These are phyloP conservation scores for Cyberlindnera euphorbiae DNA, from an alignment of 805 yeast species.

Conservation along the genomic window DNA sequence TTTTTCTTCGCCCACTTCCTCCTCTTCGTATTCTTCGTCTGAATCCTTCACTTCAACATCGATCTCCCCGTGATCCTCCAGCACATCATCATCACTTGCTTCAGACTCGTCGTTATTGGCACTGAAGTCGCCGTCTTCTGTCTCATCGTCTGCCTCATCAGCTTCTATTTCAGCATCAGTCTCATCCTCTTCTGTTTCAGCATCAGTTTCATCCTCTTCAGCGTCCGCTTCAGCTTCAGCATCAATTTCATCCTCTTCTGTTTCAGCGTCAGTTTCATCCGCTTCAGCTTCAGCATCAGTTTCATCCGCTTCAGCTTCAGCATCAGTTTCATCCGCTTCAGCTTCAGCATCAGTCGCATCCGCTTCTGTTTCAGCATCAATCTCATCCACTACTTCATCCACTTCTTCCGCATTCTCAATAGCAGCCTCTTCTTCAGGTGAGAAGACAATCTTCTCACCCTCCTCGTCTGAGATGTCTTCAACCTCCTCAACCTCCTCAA, in stretches of 20 bases:
- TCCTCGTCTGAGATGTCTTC: slow-evolving; percentile 3
- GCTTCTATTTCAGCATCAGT: neutral
- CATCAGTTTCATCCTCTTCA: neutral
- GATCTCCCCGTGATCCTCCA: too few relatives aligned
- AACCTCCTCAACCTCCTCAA: slow-evolving; percentile 1
- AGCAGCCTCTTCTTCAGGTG: neutral
- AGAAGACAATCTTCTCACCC: neutral
- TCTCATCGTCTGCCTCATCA: neutral
- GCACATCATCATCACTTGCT: too few relatives aligned
- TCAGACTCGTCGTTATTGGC: too few relatives aligned
- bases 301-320: slow-evolving; percentile 1
- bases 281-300: slow-evolving; percentile 1
- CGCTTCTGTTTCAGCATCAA: neutral
- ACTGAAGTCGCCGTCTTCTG: too few relatives aligned
- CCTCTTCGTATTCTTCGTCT: slow-evolving; percentile 1
- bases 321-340: slow-evolving; percentile 2
- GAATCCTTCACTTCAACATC: slow-evolving; percentile 2
- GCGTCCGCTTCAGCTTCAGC: neutral
- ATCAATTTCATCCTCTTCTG: slow-evolving; percentile 3
- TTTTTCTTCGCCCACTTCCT: neutral
- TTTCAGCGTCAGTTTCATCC: slow-evolving; percentile 1
- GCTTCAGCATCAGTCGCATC: neutral
- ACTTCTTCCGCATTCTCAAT: slow-evolving; percentile 1
- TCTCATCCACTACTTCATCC: neutral
- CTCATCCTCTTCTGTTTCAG: neutral